Percentiles rank a stretch among this genome's conserved stretches.
Conservation (phyloP, 768 basidiomycete species). For the Agrocybe pediades region DNA sequence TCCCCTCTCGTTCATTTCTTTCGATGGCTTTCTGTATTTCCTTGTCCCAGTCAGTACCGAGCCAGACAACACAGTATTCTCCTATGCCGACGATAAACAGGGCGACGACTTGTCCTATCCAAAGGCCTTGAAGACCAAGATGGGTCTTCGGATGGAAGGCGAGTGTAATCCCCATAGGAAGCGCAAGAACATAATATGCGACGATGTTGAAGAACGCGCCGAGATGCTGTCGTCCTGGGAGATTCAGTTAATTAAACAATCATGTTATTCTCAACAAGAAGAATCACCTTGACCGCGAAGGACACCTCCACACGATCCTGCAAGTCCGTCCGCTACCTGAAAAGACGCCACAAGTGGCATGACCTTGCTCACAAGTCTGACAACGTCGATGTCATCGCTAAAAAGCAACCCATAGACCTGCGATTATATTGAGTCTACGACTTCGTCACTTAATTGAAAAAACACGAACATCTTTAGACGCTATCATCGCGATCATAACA, state of each 20-base stretch:
- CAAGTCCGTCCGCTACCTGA: conserved; percentile 81
- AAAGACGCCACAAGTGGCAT: conserved; percentile 77
- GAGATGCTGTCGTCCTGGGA: conserved; percentile 65
- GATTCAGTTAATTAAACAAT: background rate
- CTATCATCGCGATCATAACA: conserved; percentile 63
- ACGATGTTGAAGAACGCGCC: conserved; percentile 75
- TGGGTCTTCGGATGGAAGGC: conserved; percentile 52
- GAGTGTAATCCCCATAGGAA: conserved; percentile 77
- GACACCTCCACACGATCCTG: conserved; percentile 67
- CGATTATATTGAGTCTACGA: background rate
- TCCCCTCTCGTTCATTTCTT: conserved; percentile 51
- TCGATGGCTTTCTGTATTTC: conserved; percentile 59
- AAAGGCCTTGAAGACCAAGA: conserved; percentile 68
- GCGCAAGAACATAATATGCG: conserved; percentile 78
- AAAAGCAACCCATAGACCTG: conserved; percentile 70
- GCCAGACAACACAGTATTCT: conserved; percentile 63
- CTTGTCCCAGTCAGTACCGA: conserved; percentile 61
- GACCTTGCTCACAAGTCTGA: conserved; percentile 60
- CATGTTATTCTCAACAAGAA: background rate
- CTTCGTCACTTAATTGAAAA: background rate
- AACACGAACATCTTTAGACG: conserved; percentile 52
- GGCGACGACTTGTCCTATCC: conserved; percentile 83
- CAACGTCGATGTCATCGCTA: conserved; percentile 63
- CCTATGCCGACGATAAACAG: conserved; percentile 71
- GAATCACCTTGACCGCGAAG: conserved; percentile 73